Conservation (phyloP, 306 rosid genomes). For the Carpinus viminea region DNA sequence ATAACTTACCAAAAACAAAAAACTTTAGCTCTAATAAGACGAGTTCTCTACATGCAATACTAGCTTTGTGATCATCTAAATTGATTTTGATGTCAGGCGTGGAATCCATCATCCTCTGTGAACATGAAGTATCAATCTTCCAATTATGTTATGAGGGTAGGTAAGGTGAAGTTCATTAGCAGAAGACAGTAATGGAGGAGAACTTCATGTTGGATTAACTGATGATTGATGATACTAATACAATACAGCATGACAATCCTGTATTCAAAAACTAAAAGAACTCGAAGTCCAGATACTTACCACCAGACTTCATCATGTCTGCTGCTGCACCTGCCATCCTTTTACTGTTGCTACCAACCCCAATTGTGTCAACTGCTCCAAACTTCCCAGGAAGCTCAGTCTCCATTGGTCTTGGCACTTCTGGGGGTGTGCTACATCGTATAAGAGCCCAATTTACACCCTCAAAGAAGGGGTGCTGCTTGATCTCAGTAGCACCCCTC, state of each 20-base stretch:
- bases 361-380: constrained; percentile 52
- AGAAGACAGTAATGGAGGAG: constrained; percentile 31
- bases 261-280: constrained; percentile 67
- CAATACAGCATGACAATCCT: constrained; percentile 40
- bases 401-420: constrained; percentile 82
- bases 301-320: constrained; percentile 68
- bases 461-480: constrained; percentile 92
- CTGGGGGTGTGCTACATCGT: constrained; percentile 91
- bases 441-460: constrained; percentile 96
- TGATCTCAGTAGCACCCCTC: constrained; percentile 91
- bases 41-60: constrained; percentile 15
- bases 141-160: constrained; percentile 25
- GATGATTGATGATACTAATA: constrained; percentile 34
- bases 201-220: constrained; percentile 37
- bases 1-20: constrained; percentile 6
- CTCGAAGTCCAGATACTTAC: constrained; percentile 94
- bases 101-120: constrained; percentile 29
- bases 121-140: constrained; percentile 30
- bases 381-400: constrained; percentile 57
- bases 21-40: constrained; percentile 15
- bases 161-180: constrained; percentile 33
- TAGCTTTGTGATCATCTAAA: constrained; percentile 27
- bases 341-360: constrained; percentile 67
- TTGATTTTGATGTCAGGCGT: constrained; percentile 20
- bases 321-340: constrained; percentile 55